Evolutionary conservation across 2,329 filamentous ascomycete species (phyloP), one percentile per base, ranked within the genome.

Genomic region (Phialophora expanda): DNA sequence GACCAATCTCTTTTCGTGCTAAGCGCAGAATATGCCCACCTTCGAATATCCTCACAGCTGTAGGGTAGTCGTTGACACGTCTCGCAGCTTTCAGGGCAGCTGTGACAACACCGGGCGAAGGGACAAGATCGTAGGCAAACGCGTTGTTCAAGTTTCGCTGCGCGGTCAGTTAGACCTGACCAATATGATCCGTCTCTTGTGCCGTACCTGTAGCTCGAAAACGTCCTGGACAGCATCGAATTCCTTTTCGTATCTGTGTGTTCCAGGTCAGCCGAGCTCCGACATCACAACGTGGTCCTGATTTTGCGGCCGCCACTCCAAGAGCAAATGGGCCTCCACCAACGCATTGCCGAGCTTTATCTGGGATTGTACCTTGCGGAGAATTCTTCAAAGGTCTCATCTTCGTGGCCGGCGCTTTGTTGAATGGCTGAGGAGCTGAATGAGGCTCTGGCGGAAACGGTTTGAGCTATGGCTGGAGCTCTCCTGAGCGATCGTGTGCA

Each of bases 321-420:
- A n/a, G 38, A 44, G 38, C 38, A n/a, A 8, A 44, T 44, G 17
- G 14, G n/a, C 38, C 14, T 44, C 14, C 38, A n/a, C 38, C 5
- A 44, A 44, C 14, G 17, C 53, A 30, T 34, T 4, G 24, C 44
- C 51, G 24, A 57, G 62, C 57, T 64, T 46, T 11, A 20, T 32
- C 22, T 17, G 26, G 61, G 66, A 69, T 73, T 84, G 74, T 91
- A 99, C 95, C 95, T 93, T 76, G 93, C 90, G 82, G 91, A 93
- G 83, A 99, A 99, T 85, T 98, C 93, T 86, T 99, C 95, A 76
- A 97, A 99, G 76, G 91, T 96, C 89, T 99, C 95, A 82, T 99
- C 95, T 78, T 89, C 87, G 82, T 96, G 91, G 77, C 81, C 81
- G 62, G 76, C 83, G 71, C 82, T 82, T 73, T 81, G 81, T 75